These are phyloP conservation scores for Rhodotorula toruloides DNA, from an alignment of 768 basidiomycete genomes.

Conservation along the genomic window DNA sequence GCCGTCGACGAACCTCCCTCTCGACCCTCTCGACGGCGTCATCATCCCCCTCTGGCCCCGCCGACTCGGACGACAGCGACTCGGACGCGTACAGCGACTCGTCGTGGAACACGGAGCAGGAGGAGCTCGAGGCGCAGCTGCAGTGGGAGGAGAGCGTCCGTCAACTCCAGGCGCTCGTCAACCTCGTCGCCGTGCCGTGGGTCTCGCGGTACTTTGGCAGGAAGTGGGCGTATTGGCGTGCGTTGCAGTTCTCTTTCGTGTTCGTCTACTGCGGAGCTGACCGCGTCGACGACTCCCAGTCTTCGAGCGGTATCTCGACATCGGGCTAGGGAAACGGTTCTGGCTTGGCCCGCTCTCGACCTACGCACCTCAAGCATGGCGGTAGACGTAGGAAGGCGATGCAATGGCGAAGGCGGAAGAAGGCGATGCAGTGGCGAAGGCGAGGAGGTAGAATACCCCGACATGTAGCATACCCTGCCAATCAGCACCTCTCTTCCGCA, in stretches of 20 bases:
- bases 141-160: constrained; percentile 30
- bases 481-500: too few species aligned
- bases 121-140: constrained; percentile 22
- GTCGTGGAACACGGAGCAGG: constrained; percentile 11
- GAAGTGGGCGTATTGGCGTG: constrained; percentile 30
- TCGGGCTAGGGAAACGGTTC: constrained; percentile 26
- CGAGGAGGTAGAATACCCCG: not conserved
- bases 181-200: constrained; percentile 31
- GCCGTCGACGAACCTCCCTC: too few species aligned
- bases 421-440: not conserved
- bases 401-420: not conserved
- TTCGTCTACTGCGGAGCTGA: not conserved
- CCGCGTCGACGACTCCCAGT: constrained; percentile 11
- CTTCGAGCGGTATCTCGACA: constrained; percentile 26
- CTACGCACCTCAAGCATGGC: not conserved
- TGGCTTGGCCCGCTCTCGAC: constrained; percentile 7
- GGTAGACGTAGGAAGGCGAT: not conserved
- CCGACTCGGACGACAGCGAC: not conserved
- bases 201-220: constrained; percentile 28
- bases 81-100: too few species aligned
- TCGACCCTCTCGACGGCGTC: not conserved
- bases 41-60: not conserved
- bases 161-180: constrained; percentile 23
- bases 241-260: not conserved
- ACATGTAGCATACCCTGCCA: too few species aligned